These are phyloP conservation scores for apple (Malus domestica) DNA, from an alignment of 306 rosid genomes.

Conservation along the genomic window ASM211411v1 NC_041801.1:24548501-24549000, in stretches of 20 bases:
- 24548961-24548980: constrained; percentile 91
- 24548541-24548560: neutral
- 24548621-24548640: neutral
- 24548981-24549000: constrained; percentile 89
- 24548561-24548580: neutral
- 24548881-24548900: constrained; percentile 1
- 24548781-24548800: neutral
- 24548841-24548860: neutral
- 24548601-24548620: neutral
- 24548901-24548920: neutral
- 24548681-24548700: neutral
- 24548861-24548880: neutral
- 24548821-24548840: neutral
- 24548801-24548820: neutral
- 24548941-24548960: constrained; percentile 96
- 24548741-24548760: neutral
- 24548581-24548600: neutral
- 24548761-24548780: neutral
- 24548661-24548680: neutral
- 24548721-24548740: neutral
- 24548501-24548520: neutral
- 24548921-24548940: constrained; percentile 47
- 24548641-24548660: neutral
- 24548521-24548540: neutral
- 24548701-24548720: neutral